These are phyloP conservation scores for Termitomyces bulborhizus DNA, from an alignment of 768 basidiomycete species.

Conservation along the genomic window DNA sequence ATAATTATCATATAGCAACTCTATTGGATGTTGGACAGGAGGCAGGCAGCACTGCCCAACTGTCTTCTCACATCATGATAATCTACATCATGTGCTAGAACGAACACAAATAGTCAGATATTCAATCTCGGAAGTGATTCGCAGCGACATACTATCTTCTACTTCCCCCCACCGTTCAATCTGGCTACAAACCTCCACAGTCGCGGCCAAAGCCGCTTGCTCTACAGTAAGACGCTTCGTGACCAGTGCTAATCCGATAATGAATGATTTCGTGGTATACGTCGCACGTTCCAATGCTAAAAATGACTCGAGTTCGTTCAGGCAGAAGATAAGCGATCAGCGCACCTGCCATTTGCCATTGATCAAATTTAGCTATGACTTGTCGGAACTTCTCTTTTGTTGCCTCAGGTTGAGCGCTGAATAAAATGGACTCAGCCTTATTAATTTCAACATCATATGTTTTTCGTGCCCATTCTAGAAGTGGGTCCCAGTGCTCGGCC, in stretches of 20 bases:
- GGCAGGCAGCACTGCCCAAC: conserved; percentile 72
- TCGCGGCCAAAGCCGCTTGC: conserved; percentile 76
- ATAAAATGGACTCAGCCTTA: conserved; percentile 67
- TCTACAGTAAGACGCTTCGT: conserved; percentile 73
- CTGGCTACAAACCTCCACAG: conserved; percentile 93
- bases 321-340: background rate
- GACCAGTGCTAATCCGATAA: conserved; percentile 82
- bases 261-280: conserved; percentile 84
- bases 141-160: conserved; percentile 79
- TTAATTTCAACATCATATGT: conserved; percentile 63
- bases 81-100: conserved; percentile 93
- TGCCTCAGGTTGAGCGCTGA: conserved; percentile 60
- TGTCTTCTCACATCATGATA: conserved; percentile 88
- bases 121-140: background rate
- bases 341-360: conserved; percentile 88
- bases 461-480: conserved; percentile 71
- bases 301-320: background rate
- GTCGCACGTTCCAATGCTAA: conserved; percentile 89
- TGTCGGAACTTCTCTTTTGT: conserved; percentile 55
- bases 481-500: conserved; percentile 79
- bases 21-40: conserved; percentile 34
- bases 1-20: background rate
- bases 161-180: conserved; percentile 99
- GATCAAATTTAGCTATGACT: conserved; percentile 59
- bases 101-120: conserved; percentile 5